Evolutionary conservation across 2,329 filamentous ascomycete species (phyloP), one percentile per base, ranked within the genome.

Genomic region (Paracamarosporium sp.): DNA sequence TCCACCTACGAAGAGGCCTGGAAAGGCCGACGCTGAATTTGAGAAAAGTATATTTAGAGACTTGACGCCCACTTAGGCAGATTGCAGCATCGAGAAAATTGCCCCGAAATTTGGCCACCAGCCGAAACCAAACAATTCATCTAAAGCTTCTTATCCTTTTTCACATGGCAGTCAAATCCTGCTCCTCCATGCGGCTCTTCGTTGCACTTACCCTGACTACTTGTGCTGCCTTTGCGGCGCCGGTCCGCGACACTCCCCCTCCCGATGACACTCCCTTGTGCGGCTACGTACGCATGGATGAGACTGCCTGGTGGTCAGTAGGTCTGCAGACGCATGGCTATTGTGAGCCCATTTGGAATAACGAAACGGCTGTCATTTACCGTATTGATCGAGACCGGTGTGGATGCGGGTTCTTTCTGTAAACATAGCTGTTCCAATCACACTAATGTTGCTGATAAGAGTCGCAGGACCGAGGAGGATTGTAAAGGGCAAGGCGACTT

Each of bases 251-350:
- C 12, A 5, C 30, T 2, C n/a, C 36, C 25, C 31, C 22, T 38
- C 33, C 31, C 27, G 44, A 48, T 20, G 24, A 55, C 9, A 35
- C 52, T 50, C 52, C 35, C 15, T 31, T 44, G 45, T 55, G 52
- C 28, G 52, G 52, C 44, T 55, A 55, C 20, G 44, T 55, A 12
- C 52, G 52, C 35, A 40, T 55, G 25, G 43, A 55, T 11, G 52
- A 55, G 5, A 22, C 15, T 43, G 35, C 46, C 3, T 28, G 33
- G 31, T 50, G 27, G 31, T 38, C 43, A 9, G 45, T 55, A 2
- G 52, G 52, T 12, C n/a, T 55, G 11, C 35, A 55, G n/a, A 47
- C 52, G 27, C 31, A 46, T 20, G 52, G 25, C 17, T 7, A 30
- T 8, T 55, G 52, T 28, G 52, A 55, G 15, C 36, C 44, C 7